Evolutionary conservation across 2,329 filamentous ascomycete species (phyloP).

Genomic region (Cladobotryum protrusum): DNA sequence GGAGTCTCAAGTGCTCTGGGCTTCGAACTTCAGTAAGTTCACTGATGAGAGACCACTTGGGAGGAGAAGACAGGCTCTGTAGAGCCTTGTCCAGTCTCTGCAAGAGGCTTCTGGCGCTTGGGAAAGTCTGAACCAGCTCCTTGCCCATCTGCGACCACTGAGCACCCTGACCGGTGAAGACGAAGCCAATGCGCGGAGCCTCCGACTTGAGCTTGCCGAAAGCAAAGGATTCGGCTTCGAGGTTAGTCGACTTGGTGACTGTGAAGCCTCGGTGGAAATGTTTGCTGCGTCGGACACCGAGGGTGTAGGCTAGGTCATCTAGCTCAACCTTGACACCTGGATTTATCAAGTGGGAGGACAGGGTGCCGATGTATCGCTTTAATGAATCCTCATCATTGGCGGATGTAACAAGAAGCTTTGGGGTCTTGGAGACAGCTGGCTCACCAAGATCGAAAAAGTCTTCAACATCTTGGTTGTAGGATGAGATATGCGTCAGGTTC

Average conservation of each 20-base stretch:
- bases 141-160: neutral
- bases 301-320: constrained; percentile 22
- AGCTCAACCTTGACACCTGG: constrained; percentile 18
- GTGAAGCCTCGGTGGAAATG: constrained; percentile 20
- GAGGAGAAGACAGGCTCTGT: no score
- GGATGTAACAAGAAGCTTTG: constrained; percentile 11
- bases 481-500: neutral
- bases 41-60: no score
- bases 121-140: neutral
- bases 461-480: neutral
- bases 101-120: no score
- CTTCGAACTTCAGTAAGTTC: no score
- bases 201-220: no score
- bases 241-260: neutral
- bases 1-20: no score
- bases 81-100: no score
- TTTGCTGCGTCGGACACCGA: constrained; percentile 17
- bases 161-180: neutral
- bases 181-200: no score
- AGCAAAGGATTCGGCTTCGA: no score
- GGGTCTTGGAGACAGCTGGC: neutral
- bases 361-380: constrained; percentile 5
- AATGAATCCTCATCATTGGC: constrained; percentile 14
- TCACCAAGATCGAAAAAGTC: neutral
- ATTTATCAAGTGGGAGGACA: constrained; percentile 20